A percentile compares a stretch with the other conserved stretches of the same genome.
Evolutionary conservation across 352 stramenopile species (phyloP).

Genomic region (Phytophthora nicotianae): DNA sequence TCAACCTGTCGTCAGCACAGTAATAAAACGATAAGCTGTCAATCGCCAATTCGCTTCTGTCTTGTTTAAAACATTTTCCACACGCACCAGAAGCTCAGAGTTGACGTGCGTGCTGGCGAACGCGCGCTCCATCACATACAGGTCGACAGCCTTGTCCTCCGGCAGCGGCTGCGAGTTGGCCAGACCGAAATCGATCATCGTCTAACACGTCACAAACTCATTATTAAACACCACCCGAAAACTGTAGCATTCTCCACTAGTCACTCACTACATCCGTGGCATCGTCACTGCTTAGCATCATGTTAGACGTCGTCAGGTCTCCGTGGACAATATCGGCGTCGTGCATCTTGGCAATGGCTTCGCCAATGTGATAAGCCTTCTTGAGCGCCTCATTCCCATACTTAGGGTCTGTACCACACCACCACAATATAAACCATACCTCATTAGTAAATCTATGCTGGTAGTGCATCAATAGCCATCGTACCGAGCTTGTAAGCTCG

Average conservation of each 20-base stretch:
- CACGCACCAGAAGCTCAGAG: conserved; percentile 73
- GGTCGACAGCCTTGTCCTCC: conserved; percentile 93
- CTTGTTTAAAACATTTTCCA: neutral
- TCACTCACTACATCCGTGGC: conserved; percentile 64
- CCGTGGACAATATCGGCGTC: conserved; percentile 93
- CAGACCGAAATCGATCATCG: conserved; percentile 88
- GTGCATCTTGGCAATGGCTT: conserved; percentile 92
- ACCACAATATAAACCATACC: neutral
- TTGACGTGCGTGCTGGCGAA: conserved; percentile 92
- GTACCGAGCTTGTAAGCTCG: conserved; percentile 57
- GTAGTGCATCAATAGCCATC: neutral
- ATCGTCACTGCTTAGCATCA: conserved; percentile 87
- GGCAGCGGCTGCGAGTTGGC: conserved; percentile 82
- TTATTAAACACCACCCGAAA: neutral
- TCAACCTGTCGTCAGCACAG: conserved; percentile 48
- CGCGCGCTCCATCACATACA: conserved; percentile 94
- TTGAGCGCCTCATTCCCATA: conserved; percentile 61
- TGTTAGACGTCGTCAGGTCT: conserved; percentile 94
- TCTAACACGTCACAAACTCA: conserved; percentile 38
- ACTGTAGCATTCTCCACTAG: neutral
- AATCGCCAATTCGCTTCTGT: neutral
- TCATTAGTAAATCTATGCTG: conserved; percentile 1
- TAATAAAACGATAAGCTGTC: conserved; percentile 1
- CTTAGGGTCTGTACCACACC: conserved; percentile 38
- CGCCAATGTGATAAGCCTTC: conserved; percentile 86